phyloP scores from a whole-genome alignment of 768 basidiomycete genomes.

The Naematelia encephala region DNA sequence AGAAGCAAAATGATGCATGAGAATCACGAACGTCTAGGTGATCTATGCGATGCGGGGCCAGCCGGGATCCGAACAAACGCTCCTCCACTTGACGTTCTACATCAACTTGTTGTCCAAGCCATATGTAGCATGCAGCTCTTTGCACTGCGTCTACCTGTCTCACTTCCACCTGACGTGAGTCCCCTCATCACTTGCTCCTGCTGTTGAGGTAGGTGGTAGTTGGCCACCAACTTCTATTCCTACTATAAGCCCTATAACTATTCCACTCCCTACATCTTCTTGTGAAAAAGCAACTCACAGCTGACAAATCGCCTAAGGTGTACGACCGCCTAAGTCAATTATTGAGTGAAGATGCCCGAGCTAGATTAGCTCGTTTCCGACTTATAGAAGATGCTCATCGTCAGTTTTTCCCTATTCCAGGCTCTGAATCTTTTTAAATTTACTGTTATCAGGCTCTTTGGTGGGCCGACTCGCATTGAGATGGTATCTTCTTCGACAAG shows the following conservation, averaged over 20 bases:
- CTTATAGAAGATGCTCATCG: constrained; percentile 23
- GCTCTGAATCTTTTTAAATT: neutral
- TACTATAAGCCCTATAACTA: neutral
- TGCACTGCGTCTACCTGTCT: neutral
- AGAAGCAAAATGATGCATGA: no score
- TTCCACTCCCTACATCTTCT: neutral
- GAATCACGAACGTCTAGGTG: no score
- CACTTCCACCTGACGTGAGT: neutral
- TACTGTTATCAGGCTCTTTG: constrained; percentile 20
- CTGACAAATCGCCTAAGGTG: constrained; percentile 2
- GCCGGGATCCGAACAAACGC: no score
- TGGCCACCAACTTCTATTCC: neutral
- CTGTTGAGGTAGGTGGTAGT: no score
- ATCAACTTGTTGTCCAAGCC: neutral
- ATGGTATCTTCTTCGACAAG: constrained; percentile 23
- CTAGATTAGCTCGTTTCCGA: constrained; percentile 15
- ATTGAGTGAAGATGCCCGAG: constrained; percentile 11
- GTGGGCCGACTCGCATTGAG: constrained; percentile 26
- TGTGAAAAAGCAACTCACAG: neutral
- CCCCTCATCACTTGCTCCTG: no score
- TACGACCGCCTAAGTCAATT: constrained; percentile 9
- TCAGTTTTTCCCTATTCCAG: neutral
- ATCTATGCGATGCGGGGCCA: no score
- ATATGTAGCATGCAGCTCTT: neutral
- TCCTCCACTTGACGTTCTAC: no score